Percentiles rank a stretch among this genome's conserved stretches.
Conservation (phyloP, 108 stramenopile genomes). For the Mediolabrus comicus region DNA sequence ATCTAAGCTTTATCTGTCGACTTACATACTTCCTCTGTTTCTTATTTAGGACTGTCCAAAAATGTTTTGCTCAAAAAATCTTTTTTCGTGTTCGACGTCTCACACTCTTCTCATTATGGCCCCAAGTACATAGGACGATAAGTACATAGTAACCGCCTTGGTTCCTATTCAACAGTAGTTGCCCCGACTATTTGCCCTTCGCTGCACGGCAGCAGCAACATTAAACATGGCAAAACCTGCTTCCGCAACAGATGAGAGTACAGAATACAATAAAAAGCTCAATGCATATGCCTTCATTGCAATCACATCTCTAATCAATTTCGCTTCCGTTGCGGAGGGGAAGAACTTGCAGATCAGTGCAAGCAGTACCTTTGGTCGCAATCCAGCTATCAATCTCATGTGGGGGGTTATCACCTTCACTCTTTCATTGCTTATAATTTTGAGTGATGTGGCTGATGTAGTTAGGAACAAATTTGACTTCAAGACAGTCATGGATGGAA, state of each 20-base stretch:
- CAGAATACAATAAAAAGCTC: constrained; percentile 67
- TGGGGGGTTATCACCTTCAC: constrained; percentile 63
- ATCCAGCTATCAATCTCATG: constrained; percentile 6
- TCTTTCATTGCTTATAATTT: constrained; percentile 38
- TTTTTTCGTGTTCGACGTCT: too few species aligned
- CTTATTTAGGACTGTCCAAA: too few species aligned
- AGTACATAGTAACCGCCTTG: too few species aligned
- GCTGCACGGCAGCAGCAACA: too few species aligned
- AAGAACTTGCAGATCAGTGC: background rate
- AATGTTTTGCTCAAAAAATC: too few species aligned
- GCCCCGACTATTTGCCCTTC: too few species aligned
- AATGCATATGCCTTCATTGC: constrained; percentile 57
- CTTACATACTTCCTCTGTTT: too few species aligned
- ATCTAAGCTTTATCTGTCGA: too few species aligned
- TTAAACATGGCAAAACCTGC: background rate
- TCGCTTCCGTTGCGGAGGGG: constrained; percentile 36
- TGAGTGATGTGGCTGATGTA: constrained; percentile 48
- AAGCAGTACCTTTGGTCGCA: background rate
- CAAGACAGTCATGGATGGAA: constrained; percentile 55
- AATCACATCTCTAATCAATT: constrained; percentile 50
- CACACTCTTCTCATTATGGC: too few species aligned
- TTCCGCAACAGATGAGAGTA: background rate
- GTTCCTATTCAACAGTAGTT: too few species aligned
- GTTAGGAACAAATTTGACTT: constrained; percentile 45
- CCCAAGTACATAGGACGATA: too few species aligned